phyloP scores from a whole-genome alignment of 257 asterid genomes.

The Haberlea rhodopensis region DNA sequence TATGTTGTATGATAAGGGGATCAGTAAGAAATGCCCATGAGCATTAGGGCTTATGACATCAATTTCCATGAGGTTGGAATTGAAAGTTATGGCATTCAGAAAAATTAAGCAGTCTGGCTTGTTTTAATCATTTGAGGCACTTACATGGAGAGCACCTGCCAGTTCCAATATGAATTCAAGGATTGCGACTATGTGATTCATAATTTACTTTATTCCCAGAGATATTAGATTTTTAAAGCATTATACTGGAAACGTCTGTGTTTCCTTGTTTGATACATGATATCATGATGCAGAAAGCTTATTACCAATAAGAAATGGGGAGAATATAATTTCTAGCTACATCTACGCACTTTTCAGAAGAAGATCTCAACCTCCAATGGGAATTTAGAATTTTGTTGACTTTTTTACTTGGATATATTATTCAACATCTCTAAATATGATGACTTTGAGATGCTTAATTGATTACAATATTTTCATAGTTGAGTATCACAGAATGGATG shows the following conservation, averaged over 20 bases:
- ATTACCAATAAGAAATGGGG: too few relatives aligned
- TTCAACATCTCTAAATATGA: neutral
- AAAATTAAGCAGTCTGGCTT: neutral
- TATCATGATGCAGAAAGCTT: too few relatives aligned
- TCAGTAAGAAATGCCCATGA: neutral
- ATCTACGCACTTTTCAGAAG: too few relatives aligned
- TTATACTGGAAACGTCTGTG: too few relatives aligned
- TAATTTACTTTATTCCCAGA: neutral
- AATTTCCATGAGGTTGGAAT: neutral
- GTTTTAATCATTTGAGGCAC: neutral
- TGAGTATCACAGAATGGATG: too few relatives aligned
- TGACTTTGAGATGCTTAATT: neutral
- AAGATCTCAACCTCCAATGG: too few relatives aligned
- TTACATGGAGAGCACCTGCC: neutral
- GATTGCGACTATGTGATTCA: neutral
- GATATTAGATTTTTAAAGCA: neutral
- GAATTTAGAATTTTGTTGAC: neutral
- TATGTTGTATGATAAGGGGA: neutral
- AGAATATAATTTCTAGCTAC: too few relatives aligned
- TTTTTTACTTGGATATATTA: neutral
- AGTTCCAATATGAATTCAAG: neutral
- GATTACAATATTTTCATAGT: too few relatives aligned
- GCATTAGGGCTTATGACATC: neutral
- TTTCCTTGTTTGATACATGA: too few relatives aligned
- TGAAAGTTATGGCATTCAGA: neutral